A percentile compares a stretch with the other conserved stretches of the same genome.
Conservation (phyloP, 2,329 filamentous ascomycete genomes). For the Phialophora macrospora region DNA sequence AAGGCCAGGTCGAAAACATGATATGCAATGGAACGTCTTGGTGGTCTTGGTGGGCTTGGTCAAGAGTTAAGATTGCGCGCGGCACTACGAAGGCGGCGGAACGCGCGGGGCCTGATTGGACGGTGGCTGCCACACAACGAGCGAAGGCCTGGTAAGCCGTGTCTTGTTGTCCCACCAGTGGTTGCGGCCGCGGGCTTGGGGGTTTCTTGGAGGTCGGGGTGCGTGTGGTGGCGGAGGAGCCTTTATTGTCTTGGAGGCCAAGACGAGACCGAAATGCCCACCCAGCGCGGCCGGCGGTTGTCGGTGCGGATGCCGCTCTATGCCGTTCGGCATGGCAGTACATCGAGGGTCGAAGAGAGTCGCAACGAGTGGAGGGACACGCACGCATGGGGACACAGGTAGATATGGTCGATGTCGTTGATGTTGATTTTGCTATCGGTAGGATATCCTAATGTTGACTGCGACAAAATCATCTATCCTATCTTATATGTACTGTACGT, state of each 20-base stretch:
- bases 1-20: neutral
- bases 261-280: neutral
- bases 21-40: slow-evolving; percentile 9
- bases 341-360: neutral
- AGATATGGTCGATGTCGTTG: neutral
- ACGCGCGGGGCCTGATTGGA: neutral
- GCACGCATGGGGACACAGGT: too few relatives aligned
- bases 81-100: neutral
- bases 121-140: neutral
- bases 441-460: neutral
- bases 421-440: neutral
- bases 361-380: neutral
- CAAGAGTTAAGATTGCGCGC: neutral
- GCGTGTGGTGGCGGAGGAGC: neutral
- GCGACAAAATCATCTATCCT: neutral
- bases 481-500: too few relatives aligned
- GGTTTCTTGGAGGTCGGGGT: neutral
- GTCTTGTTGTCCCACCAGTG: neutral
- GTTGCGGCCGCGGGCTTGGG: neutral
- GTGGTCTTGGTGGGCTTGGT: neutral
- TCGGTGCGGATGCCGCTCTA: neutral
- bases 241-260: neutral
- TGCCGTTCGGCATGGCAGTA: neutral
- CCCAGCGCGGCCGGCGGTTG: too few relatives aligned
- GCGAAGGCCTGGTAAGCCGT: neutral